Evolutionary conservation across 352 stramenopile species (phyloP), one percentile per base, ranked within the genome.

Genomic region (Globisporangium apiculatum): DNA sequence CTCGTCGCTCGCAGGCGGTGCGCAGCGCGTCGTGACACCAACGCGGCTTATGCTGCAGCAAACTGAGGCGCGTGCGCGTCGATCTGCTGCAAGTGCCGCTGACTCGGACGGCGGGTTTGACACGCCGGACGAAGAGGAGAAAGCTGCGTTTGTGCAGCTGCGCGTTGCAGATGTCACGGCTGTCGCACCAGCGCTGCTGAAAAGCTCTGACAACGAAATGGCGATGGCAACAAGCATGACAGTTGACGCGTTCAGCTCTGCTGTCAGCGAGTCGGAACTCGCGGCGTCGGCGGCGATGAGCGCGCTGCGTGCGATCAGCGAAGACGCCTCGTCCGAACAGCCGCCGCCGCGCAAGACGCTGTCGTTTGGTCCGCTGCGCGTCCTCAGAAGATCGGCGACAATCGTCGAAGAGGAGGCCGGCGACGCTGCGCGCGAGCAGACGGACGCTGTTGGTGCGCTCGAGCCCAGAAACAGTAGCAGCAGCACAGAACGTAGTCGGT

Each of bases 21-120:
- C 81, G 7, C 68, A 87, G 55, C 69, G 81, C 49, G 67, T 91
- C 36, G 48, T 81, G 57, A 88, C 77, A 31, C 81, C 81, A 3
- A 78, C 63, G 10, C 61, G 67, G 10, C 40, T 65, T 12, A 11
- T 36, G 3, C 38, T 48, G 5, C 24, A 54, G 31, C 37, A 35
- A 7, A 7, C n/a, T 0, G 41, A 62, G 1, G 40, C 42, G 42
- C 42, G 5, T 35, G 53, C 24, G 8, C 24, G 38, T 14, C 6
- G 11, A 37, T 31, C 24, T 31, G 24, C 24, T 31, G 24, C 24
- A 31, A 15, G 9, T 40, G 11, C 38, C 24, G 8, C 58, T 48
- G 50, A 56, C 18, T 63, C 55, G 10, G 63, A 78, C 14, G 51
- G 57, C 41, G 54, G 61, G 2, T 58, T 57, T 35, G 62, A 48